phyloP scores from a whole-genome alignment of 78 protist species.

The Trichosphaerium sp. region DNA sequence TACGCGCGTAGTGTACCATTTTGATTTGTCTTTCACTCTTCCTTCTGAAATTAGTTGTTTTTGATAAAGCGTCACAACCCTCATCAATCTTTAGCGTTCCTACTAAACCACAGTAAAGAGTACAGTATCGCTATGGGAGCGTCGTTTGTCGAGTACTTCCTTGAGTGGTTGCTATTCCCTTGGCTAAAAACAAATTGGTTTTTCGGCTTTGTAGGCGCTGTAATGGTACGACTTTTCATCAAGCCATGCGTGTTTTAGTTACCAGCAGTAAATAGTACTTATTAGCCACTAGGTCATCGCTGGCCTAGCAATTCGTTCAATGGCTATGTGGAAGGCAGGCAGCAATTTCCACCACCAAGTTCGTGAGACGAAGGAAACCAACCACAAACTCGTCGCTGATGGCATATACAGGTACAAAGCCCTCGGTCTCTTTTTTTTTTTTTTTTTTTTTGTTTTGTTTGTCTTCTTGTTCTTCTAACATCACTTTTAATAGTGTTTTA shows the following conservation, averaged over 20 bases:
- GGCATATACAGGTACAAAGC: conserved; percentile 40
- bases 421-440: neutral
- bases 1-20: neutral
- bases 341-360: conserved; percentile 58
- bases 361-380: neutral
- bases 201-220: neutral
- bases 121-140: conserved; percentile 18
- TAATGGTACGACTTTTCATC: no score
- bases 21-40: neutral
- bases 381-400: conserved; percentile 44
- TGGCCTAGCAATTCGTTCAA: conserved; percentile 44
- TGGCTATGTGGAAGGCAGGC: conserved; percentile 67
- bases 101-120: conserved; percentile 34
- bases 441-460: no score
- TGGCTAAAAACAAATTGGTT: conserved; percentile 2
- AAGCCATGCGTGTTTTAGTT: no score
- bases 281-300: no score
- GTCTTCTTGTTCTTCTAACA: no score
- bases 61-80: no score
- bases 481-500: neutral
- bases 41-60: neutral
- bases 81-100: conserved; percentile 48
- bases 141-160: conserved; percentile 32
- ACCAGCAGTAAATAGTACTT: no score
- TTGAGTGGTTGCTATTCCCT: conserved; percentile 41